These are phyloP conservation scores for Huntiella abstrusa DNA, from an alignment of 2,329 filamentous ascomycete species.

Conservation along the genomic window DNA sequence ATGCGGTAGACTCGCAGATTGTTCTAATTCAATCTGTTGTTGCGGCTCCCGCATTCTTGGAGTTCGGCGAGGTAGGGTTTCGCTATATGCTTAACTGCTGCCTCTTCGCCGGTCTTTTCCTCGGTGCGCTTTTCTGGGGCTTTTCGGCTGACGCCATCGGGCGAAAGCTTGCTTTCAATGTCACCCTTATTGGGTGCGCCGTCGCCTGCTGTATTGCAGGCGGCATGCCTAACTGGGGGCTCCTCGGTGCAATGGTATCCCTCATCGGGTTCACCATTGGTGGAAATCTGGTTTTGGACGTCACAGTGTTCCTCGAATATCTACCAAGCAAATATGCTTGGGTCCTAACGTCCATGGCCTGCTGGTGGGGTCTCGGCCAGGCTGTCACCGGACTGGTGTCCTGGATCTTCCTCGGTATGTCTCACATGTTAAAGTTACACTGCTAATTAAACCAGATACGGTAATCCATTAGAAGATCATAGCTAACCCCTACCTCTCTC, in stretches of 20 bases:
- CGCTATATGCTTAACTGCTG: constrained; percentile 40
- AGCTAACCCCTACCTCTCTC: not conserved
- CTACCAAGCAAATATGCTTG: constrained; percentile 28
- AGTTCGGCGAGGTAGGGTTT: constrained; percentile 38
- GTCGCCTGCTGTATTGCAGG: constrained; percentile 40
- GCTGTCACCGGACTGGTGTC: constrained; percentile 26
- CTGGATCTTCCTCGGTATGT: constrained; percentile 26
- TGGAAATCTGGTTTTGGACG: constrained; percentile 32
- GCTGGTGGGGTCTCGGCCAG: constrained; percentile 34
- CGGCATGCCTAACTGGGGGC: constrained; percentile 45
- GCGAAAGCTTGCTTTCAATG: constrained; percentile 48
- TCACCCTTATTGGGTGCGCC: constrained; percentile 31
- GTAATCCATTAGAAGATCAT: not conserved
- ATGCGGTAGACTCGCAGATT: constrained; percentile 28
- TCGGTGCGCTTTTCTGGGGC: constrained; percentile 49
- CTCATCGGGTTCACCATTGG: constrained; percentile 28
- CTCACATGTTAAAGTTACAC: not conserved
- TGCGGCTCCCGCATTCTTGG: constrained; percentile 34
- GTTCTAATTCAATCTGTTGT: constrained; percentile 43
- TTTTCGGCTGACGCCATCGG: constrained; percentile 49
- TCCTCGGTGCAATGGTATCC: constrained; percentile 43
- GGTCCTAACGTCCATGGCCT: constrained; percentile 27
- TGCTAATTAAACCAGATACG: not conserved
- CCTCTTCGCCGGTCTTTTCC: constrained; percentile 35
- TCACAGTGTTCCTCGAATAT: constrained; percentile 33